Percentiles rank a stretch among this genome's conserved stretches.
Evolutionary conservation across 805 yeast genomes (phyloP).

Genomic region (Citeromyces nyonsensis): DNA sequence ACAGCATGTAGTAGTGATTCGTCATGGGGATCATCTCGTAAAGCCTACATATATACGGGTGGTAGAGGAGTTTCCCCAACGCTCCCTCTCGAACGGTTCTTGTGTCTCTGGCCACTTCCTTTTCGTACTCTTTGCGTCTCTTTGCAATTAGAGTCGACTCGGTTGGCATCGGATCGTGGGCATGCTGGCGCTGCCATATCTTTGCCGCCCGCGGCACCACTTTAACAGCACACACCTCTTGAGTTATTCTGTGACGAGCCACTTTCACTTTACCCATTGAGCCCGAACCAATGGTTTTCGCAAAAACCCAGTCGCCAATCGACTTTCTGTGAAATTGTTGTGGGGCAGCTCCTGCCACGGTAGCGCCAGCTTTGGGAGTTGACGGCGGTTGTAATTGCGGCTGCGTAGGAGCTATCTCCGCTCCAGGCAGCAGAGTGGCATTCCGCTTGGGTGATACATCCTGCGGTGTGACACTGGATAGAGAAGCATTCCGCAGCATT

Average conservation of each 20-base stretch:
- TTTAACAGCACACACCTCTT: constrained; percentile 80
- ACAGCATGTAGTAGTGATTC: constrained; percentile 90
- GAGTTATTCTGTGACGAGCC: constrained; percentile 72
- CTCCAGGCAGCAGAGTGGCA: constrained; percentile 1
- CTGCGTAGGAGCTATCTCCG: constrained; percentile 2
- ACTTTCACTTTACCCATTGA: constrained; percentile 98
- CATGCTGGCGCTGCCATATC: constrained; percentile 57
- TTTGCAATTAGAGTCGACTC: constrained; percentile 41
- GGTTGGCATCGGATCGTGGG: constrained; percentile 49
- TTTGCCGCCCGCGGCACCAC: constrained; percentile 85
- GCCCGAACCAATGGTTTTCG: constrained; percentile 94
- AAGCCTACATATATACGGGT: constrained; percentile 81
- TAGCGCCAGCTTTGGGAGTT: constrained; percentile 2
- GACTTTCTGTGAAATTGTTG: constrained; percentile 1
- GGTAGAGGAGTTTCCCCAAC: constrained; percentile 75
- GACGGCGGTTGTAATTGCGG: constrained; percentile 2
- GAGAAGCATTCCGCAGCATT: constrained; percentile 43
- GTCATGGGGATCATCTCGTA: constrained; percentile 95
- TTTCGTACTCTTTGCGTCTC: constrained; percentile 56
- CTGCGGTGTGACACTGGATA: background rate
- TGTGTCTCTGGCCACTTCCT: constrained; percentile 79
- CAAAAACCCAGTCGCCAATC: constrained; percentile 94
- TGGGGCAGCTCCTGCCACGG: constrained; percentile 1
- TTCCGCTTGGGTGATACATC: background rate
- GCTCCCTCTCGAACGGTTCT: constrained; percentile 94